Conservation (phyloP, 2,329 filamentous ascomycete species). For the Fusarium globosum region DNA sequence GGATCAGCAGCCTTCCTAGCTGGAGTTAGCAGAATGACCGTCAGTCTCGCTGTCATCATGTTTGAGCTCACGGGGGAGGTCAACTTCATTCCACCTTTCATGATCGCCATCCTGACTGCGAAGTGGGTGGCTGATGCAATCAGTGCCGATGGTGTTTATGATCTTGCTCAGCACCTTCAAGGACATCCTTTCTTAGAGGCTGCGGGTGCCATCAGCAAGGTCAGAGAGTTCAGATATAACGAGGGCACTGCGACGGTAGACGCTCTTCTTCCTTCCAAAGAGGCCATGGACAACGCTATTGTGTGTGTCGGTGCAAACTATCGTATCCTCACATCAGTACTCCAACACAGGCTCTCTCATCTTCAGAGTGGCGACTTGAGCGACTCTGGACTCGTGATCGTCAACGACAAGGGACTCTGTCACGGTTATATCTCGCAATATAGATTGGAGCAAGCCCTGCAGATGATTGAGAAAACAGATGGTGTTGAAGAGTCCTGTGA, state of each 20-base stretch:
- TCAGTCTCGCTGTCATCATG: conserved; percentile 35
- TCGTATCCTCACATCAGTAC: not conserved
- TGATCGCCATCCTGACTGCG: conserved; percentile 19
- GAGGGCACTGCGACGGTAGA: conserved; percentile 16
- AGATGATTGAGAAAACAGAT: not conserved
- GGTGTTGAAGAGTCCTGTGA: not conserved
- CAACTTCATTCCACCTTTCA: conserved; percentile 32
- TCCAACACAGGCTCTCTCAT: not conserved
- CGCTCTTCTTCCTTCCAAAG: not conserved
- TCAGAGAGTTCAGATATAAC: not conserved
- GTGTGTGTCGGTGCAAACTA: not conserved
- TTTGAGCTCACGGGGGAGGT: conserved; percentile 29
- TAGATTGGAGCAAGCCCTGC: not conserved
- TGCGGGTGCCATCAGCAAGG: conserved; percentile 1
- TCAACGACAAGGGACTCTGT: not conserved
- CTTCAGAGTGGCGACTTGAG: not conserved
- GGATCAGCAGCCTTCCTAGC: conserved; percentile 30
- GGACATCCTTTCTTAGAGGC: conserved; percentile 29
- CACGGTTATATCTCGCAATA: conserved; percentile 6
- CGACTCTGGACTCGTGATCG: conserved; percentile 14
- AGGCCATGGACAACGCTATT: not conserved
- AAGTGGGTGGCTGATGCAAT: conserved; percentile 36
- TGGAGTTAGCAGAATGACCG: conserved; percentile 32
- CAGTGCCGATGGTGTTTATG: conserved; percentile 28
- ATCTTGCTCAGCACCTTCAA: conserved; percentile 29